Evolutionary conservation across 495 filamentous ascomycete species (phyloP).

Genomic region (Penicillium waksmanii): DNA sequence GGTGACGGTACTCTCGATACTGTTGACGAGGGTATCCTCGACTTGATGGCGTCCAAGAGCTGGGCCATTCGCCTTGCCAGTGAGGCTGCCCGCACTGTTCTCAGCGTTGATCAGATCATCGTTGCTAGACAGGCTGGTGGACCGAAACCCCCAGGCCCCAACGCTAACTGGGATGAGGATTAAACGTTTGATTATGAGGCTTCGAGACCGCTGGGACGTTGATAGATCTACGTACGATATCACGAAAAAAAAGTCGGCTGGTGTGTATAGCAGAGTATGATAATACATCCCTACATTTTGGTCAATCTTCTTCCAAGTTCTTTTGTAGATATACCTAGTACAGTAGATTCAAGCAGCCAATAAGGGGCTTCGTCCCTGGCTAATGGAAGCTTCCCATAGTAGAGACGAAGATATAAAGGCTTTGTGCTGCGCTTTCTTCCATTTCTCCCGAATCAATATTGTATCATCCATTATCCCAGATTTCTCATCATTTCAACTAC

Average conservation of each 20-base stretch:
- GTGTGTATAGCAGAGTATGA: constrained; percentile 32
- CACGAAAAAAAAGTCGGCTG: constrained; percentile 30
- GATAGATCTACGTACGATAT: constrained; percentile 38
- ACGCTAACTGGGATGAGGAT: constrained; percentile 99
- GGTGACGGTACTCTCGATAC: constrained; percentile 80
- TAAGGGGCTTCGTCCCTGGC: too few relatives aligned
- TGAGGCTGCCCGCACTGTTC: constrained; percentile 88
- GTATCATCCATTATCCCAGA: too few relatives aligned
- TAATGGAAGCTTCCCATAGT: too few relatives aligned
- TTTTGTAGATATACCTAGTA: constrained; percentile 10
- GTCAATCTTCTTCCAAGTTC: constrained; percentile 10
- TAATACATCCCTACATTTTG: constrained; percentile 26
- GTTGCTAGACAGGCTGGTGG: constrained; percentile 97
- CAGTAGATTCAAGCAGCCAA: not conserved
- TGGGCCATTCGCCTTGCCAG: constrained; percentile 98
- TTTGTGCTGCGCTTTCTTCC: too few relatives aligned
- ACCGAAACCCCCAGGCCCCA: constrained; percentile 92
- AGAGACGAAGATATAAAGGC: too few relatives aligned
- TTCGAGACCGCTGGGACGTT: constrained; percentile 27
- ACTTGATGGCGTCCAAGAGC: constrained; percentile 86
- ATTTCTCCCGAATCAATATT: too few relatives aligned
- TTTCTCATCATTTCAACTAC: too few relatives aligned
- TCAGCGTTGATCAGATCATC: constrained; percentile 99
- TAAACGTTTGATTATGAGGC: constrained; percentile 46
- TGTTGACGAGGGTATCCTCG: constrained; percentile 86